Evolutionary conservation across 176 grass and related monocot genomes (phyloP).

Genomic region (Tillandsia leiboldiana): DNA sequence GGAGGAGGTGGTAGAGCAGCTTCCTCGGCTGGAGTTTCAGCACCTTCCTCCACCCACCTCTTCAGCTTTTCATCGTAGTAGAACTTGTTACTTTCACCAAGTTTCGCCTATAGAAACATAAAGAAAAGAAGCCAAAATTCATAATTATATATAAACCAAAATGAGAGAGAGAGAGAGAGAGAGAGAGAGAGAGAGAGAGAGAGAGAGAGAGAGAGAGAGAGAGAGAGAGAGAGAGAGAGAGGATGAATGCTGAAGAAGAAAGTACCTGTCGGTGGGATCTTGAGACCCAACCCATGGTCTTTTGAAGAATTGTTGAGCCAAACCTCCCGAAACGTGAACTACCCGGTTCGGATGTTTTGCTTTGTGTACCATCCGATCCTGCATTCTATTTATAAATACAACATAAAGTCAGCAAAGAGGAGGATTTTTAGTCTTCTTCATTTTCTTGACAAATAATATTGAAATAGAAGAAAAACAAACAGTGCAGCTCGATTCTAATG

Average conservation of each 20-base stretch:
- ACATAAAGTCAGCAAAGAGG: slow-evolving; percentile 12
- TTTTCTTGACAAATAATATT: not conserved
- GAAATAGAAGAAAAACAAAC: no score
- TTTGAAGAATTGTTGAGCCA: slow-evolving; percentile 57
- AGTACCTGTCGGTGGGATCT: slow-evolving; percentile 74
- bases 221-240: slow-evolving; percentile 1
- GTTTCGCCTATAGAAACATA: slow-evolving; percentile 57
- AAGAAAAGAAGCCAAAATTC: slow-evolving; percentile 14
- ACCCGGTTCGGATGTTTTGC: slow-evolving; percentile 31
- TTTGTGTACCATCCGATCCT: slow-evolving; percentile 36
- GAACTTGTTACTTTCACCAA: slow-evolving; percentile 89
- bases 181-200: slow-evolving; percentile 1
- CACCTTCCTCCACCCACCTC: slow-evolving; percentile 95
- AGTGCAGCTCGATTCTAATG: no score
- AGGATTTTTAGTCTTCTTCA: not conserved
- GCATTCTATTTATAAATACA: slow-evolving; percentile 35
- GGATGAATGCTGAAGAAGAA: not conserved
- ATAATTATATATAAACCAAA: slow-evolving; percentile 9
- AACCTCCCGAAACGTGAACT: slow-evolving; percentile 80
- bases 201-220: not conserved
- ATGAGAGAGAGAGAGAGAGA: not conserved
- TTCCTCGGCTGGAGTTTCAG: slow-evolving; percentile 53
- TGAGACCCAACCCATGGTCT: slow-evolving; percentile 70
- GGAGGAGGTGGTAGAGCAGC: slow-evolving; percentile 71
- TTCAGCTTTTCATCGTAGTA: slow-evolving; percentile 94